Conservation (phyloP, 306 rosid genomes). For the Medicago arabica region DNA sequence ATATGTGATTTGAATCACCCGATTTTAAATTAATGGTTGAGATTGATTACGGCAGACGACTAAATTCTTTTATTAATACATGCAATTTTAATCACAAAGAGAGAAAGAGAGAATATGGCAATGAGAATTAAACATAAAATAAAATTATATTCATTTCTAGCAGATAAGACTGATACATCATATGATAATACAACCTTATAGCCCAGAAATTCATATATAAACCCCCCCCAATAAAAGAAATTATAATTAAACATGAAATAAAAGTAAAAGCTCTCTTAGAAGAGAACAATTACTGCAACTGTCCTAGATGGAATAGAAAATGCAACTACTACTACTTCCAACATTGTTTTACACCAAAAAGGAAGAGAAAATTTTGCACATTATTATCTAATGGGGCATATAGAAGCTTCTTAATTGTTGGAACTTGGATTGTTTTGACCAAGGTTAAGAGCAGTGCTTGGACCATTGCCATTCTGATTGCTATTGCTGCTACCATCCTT, state of each 20-base stretch:
- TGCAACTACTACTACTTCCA: conserved; percentile 53
- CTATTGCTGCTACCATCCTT: conserved; percentile 46
- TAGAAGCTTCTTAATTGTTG: conserved; percentile 51
- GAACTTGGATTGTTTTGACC: conserved; percentile 70
- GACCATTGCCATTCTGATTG: conserved; percentile 51
- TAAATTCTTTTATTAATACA: too few species aligned
- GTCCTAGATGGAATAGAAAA: conserved; percentile 63
- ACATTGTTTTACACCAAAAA: conserved; percentile 67
- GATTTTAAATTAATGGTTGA: too few species aligned
- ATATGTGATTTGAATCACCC: too few species aligned
- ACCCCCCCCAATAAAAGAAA: conserved; percentile 53
- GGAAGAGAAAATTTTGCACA: neutral
- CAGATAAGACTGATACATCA: conserved; percentile 68
- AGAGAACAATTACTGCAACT: conserved; percentile 45
- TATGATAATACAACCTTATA: conserved; percentile 57
- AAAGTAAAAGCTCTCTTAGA: conserved; percentile 42
- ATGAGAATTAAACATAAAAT: conserved; percentile 43
- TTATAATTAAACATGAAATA: conserved; percentile 49
- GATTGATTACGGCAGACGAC: too few species aligned
- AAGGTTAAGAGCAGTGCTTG: conserved; percentile 71
- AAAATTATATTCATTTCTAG: conserved; percentile 61
- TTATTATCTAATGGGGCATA: conserved; percentile 63
- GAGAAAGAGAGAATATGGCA: neutral
- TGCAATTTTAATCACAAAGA: neutral
- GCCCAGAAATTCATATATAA: conserved; percentile 62